Conservation (phyloP, 306 rosid species). For the Trichosanthes truncata region DNA sequence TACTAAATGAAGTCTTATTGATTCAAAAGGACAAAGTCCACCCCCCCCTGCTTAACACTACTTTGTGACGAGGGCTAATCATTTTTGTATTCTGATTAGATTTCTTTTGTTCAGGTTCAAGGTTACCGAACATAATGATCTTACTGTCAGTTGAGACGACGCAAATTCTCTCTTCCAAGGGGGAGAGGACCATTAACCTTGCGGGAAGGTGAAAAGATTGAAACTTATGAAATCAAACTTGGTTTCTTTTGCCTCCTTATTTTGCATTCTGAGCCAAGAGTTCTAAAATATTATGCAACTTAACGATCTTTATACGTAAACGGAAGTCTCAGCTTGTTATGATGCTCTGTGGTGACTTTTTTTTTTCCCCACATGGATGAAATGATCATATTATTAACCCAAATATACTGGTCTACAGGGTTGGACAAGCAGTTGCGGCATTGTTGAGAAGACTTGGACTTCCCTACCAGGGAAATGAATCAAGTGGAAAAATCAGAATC, state of each 20-base stretch:
- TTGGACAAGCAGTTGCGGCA: slow-evolving; percentile 69
- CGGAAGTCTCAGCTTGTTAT: background rate
- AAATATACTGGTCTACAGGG: slow-evolving; percentile 40
- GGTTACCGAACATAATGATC: slow-evolving; percentile 49
- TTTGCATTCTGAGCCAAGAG: background rate
- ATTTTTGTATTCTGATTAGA: background rate
- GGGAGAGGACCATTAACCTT: slow-evolving; percentile 46
- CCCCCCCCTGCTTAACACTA: too few relatives aligned
- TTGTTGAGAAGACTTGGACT: slow-evolving; percentile 70
- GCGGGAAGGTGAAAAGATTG: slow-evolving; percentile 70
- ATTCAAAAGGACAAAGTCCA: background rate
- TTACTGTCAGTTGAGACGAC: slow-evolving; percentile 50
- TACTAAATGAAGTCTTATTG: background rate
- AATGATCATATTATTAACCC: slow-evolving; percentile 5
- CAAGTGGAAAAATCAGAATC: slow-evolving; percentile 70
- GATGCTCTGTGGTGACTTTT: background rate
- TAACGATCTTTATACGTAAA: background rate
- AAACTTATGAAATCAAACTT: slow-evolving; percentile 6
- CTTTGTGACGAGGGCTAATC: background rate
- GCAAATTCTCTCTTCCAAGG: slow-evolving; percentile 32
- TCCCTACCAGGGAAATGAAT: slow-evolving; percentile 65
- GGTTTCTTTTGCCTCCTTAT: slow-evolving; percentile 8
- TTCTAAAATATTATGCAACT: background rate
- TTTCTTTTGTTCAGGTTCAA: slow-evolving; percentile 44
- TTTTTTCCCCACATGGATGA: background rate